Conservation (phyloP, 1,284 basidiomycete genomes). For the Malassezia arunalokei region DNA sequence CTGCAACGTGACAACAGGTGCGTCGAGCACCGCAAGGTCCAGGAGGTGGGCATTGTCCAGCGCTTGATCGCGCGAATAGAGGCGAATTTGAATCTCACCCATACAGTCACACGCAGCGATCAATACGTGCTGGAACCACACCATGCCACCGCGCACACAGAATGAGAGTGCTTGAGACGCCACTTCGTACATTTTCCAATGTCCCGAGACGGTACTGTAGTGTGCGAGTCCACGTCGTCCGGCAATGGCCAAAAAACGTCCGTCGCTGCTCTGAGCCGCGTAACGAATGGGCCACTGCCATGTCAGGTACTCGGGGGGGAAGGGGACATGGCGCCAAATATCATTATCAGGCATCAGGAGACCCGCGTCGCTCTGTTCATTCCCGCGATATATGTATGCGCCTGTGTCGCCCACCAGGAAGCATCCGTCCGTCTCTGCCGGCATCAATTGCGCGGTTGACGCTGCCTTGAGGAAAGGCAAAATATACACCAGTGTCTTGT, state of each 20-base stretch:
- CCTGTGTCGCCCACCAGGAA: conserved; percentile 91
- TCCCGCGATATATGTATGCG: conserved; percentile 85
- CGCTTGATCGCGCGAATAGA: conserved; percentile 90
- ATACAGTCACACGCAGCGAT: conserved; percentile 60
- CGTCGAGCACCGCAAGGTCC: conserved; percentile 65
- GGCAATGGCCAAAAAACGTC: conserved; percentile 80
- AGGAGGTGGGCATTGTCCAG: conserved; percentile 74
- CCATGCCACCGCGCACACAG: conserved; percentile 72
- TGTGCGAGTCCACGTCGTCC: conserved; percentile 82
- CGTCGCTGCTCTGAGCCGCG: conserved; percentile 80
- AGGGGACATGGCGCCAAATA: conserved; percentile 54
- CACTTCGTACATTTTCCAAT: conserved; percentile 83
- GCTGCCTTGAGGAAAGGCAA: conserved; percentile 92
- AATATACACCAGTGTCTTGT: conserved; percentile 53
- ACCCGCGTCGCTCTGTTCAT: conserved; percentile 93
- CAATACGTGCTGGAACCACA: conserved; percentile 95
- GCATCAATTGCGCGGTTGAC: conserved; percentile 77
- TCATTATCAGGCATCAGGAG: conserved; percentile 98
- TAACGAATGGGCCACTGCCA: conserved; percentile 91
- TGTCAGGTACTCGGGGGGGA: conserved; percentile 78
- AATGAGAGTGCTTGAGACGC: conserved; percentile 81
- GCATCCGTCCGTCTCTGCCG: conserved; percentile 84
- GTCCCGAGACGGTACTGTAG: conserved; percentile 80
- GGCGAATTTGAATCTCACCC: conserved; percentile 53
- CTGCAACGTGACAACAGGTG: conserved; percentile 51